A percentile compares a stretch with the other conserved stretches of the same genome.
Evolutionary conservation across 495 filamentous ascomycete genomes (phyloP).

Genomic region (Filosporella fistucella): DNA sequence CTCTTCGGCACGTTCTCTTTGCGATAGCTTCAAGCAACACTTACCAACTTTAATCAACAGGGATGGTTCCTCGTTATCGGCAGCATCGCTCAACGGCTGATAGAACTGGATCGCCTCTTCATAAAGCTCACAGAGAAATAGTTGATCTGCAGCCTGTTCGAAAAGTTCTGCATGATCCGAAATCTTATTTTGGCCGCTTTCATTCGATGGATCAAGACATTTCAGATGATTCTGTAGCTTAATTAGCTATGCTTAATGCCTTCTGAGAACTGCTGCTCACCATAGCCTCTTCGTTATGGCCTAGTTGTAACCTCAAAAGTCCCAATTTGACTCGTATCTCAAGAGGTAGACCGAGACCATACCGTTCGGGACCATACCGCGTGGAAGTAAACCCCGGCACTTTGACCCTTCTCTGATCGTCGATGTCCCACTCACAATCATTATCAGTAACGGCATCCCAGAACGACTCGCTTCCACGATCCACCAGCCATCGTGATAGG

Average conservation of each 20-base stretch:
- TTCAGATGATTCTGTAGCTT: constrained; percentile 39
- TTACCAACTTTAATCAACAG: constrained; percentile 67
- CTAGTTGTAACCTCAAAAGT: constrained; percentile 68
- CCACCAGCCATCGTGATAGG: constrained; percentile 76
- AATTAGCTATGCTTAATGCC: background rate
- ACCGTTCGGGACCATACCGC: constrained; percentile 51
- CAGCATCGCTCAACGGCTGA: constrained; percentile 53
- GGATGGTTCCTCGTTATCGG: constrained; percentile 52
- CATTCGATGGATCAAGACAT: constrained; percentile 57
- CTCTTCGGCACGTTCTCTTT: constrained; percentile 64
- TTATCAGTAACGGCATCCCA: constrained; percentile 78
- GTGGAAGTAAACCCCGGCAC: constrained; percentile 45
- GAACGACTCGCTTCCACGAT: constrained; percentile 64
- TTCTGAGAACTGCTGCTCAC: constrained; percentile 39
- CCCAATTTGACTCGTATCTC: constrained; percentile 87
- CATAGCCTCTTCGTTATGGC: constrained; percentile 69
- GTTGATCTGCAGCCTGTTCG: constrained; percentile 61
- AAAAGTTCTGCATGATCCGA: constrained; percentile 71
- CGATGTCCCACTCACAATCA: constrained; percentile 88
- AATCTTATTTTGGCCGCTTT: constrained; percentile 41
- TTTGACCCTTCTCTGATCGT: constrained; percentile 57
- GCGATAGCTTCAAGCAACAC: constrained; percentile 62
- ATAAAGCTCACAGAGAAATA: constrained; percentile 45
- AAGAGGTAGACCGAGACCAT: constrained; percentile 72
- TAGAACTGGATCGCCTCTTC: constrained; percentile 73